Percentiles rank a stretch among this genome's conserved stretches.
These are phyloP conservation scores for Claviceps sp. DNA, from an alignment of 2,329 filamentous ascomycete species.

Conservation along the genomic window DNA sequence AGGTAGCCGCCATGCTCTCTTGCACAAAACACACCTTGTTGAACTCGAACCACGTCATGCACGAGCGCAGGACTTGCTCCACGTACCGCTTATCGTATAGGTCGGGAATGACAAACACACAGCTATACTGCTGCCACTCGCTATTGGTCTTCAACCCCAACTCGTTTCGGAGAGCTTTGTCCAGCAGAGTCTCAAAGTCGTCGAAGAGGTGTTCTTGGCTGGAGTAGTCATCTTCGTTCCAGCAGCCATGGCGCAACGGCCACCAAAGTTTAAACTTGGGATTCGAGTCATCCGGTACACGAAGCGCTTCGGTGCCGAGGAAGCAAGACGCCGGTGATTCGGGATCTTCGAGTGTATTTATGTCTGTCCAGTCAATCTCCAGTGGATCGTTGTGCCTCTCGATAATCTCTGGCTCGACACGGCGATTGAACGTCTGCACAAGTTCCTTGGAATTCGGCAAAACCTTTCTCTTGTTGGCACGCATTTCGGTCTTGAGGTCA, in stretches of 20 bases:
- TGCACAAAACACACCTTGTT: conserved; percentile 86
- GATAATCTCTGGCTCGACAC: conserved; percentile 73
- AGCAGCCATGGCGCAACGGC: conserved; percentile 75
- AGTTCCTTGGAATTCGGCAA: conserved; percentile 95
- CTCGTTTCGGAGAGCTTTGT: conserved; percentile 76
- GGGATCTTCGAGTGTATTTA: conserved; percentile 52
- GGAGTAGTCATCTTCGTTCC: conserved; percentile 81
- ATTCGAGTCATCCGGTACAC: conserved; percentile 77
- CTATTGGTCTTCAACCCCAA: conserved; percentile 64
- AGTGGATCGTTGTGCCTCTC: conserved; percentile 89
- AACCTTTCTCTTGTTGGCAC: conserved; percentile 85
- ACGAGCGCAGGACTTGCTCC: conserved; percentile 67
- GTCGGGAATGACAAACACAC: conserved; percentile 93
- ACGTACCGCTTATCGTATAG: conserved; percentile 93
- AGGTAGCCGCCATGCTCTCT: conserved; percentile 87
- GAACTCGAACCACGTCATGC: conserved; percentile 84
- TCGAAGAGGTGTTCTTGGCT: conserved; percentile 70
- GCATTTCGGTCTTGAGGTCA: conserved; percentile 82
- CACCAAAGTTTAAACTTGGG: conserved; percentile 88
- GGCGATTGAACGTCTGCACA: conserved; percentile 85
- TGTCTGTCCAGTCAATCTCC: conserved; percentile 89
- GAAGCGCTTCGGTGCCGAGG: conserved; percentile 66
- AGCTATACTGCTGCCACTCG: conserved; percentile 83
- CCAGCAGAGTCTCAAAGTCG: conserved; percentile 77
- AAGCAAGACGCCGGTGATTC: conserved; percentile 51